A percentile compares a stretch with the other conserved stretches of the same genome.
Conservation (phyloP, 2,329 filamentous ascomycete species). For the Colletotrichum liaoningense region DNA sequence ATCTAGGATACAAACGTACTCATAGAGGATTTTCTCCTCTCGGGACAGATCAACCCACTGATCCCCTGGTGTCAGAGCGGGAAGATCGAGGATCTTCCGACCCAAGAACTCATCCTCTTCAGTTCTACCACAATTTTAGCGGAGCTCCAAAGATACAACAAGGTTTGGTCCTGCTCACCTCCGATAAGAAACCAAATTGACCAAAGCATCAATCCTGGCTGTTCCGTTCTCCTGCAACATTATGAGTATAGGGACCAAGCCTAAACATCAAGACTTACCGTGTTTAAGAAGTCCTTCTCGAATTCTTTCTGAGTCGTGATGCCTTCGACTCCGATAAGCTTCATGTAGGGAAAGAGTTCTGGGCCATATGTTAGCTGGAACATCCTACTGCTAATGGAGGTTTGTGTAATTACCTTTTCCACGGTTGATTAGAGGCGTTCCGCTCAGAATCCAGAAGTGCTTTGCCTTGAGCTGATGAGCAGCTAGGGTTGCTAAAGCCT, state of each 20-base stretch:
- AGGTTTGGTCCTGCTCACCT: not conserved
- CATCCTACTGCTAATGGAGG: not conserved
- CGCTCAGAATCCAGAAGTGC: conserved; percentile 49
- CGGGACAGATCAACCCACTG: conserved; percentile 40
- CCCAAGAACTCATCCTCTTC: conserved; percentile 44
- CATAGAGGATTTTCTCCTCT: conserved; percentile 42
- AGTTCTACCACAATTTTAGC: conserved; percentile 36
- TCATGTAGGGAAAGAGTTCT: conserved; percentile 52
- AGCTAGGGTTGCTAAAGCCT: not conserved
- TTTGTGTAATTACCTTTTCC: conserved; percentile 40
- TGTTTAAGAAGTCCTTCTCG: conserved; percentile 31
- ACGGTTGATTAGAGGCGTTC: conserved; percentile 49
- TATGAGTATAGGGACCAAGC: too few relatives aligned
- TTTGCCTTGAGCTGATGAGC: conserved; percentile 41
- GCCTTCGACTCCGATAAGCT: conserved; percentile 43
- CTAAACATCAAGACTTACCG: conserved; percentile 26
- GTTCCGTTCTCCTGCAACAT: not conserved
- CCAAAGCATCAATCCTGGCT: conserved; percentile 21
- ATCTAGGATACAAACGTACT: conserved; percentile 38
- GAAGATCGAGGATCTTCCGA: conserved; percentile 41
- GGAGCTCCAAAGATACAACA: not conserved
- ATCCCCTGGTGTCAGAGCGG: conserved; percentile 26
- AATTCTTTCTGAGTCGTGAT: conserved; percentile 27
- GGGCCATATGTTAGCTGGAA: conserved; percentile 30
- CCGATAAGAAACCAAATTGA: conserved; percentile 23